Evolutionary conservation across 257 asterid species (phyloP), one percentile per base, ranked within the genome.

Genomic region (Petunia axillaris): DNA sequence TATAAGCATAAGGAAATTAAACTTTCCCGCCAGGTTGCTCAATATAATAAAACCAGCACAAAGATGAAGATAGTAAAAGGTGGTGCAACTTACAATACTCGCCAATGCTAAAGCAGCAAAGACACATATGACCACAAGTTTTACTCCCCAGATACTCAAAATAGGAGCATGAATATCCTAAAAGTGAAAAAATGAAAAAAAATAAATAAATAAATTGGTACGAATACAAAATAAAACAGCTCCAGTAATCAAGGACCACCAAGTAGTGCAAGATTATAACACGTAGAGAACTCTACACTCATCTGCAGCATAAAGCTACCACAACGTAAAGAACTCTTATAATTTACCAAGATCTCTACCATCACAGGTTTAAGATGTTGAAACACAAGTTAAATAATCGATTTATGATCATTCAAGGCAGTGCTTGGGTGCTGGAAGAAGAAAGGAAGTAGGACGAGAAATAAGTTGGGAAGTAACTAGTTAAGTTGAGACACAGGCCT

Each of bases 131-230:
- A 96, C 98, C 36, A 87, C 87, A 76, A 96, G 86, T 87, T 96
- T 96, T 75, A 94, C 98, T 68, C 93, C 97, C 98, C 98, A 94
- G 74, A 90, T 70, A 80, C 85, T 91, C 75, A 96, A 93, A 82
- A 94, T 80, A 40, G 97, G 98, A 58, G 98, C 98, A 87, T 96
- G 99, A 80, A 92, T 87, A 64, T 94, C 98, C 99, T 96, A 81
- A 77, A 77, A 75, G 79, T 64, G 58, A 79, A 79, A 8, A 37
- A 81, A 67, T 52, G 78, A 80, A 88, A 77, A 35, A 53, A 82
- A 66, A 62, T 8, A 59, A 25, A 25, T 25, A 25, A 25, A 25
- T 25, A 80, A 75, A 83, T 39, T 53, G n/a, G 11, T 58, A 37
- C 14, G 79, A 44, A 81, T 39, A 8, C 74, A 15, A 75, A 16